Percentiles rank a stretch among this genome's conserved stretches.
Conservation (phyloP, 306 rosid genomes). For the Dryas octopetala region DNA sequence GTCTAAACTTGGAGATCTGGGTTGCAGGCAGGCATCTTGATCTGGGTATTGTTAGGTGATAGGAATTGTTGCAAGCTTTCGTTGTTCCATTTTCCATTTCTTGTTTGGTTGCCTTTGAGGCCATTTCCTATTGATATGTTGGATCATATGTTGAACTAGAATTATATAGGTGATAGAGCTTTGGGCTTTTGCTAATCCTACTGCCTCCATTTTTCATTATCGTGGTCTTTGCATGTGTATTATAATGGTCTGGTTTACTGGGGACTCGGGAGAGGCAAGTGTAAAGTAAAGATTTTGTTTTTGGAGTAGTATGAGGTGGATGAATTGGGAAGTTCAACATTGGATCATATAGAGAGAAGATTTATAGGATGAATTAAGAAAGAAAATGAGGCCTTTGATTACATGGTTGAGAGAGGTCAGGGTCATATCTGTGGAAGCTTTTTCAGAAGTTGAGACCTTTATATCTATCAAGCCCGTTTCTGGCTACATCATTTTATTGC, state of each 20-base stretch:
- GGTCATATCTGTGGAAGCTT: not conserved
- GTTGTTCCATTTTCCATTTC: not conserved
- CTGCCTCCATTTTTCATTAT: not conserved
- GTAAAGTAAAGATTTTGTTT: not conserved
- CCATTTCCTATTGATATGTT: conserved; percentile 9
- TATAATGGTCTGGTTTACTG: conserved; percentile 9
- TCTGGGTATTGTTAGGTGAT: conserved; percentile 29
- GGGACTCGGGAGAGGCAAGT: not conserved
- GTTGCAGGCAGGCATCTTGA: not conserved
- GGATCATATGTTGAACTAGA: not conserved
- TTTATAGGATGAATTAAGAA: not conserved
- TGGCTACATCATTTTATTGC: not conserved
- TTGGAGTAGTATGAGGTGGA: conserved; percentile 12
- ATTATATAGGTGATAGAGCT: not conserved
- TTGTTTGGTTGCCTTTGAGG: not conserved
- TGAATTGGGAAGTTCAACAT: not conserved
- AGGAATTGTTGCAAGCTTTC: not conserved
- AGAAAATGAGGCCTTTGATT: not conserved
- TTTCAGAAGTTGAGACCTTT: not conserved
- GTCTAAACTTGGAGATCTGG: conserved; percentile 30
- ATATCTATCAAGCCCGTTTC: not conserved
- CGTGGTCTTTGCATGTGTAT: not conserved
- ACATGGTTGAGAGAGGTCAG: not conserved
- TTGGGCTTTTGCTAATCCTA: not conserved
- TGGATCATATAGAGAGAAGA: not conserved